Conservation (phyloP, 257 asterid genomes). For the Capsicum rhomboideum region DNA sequence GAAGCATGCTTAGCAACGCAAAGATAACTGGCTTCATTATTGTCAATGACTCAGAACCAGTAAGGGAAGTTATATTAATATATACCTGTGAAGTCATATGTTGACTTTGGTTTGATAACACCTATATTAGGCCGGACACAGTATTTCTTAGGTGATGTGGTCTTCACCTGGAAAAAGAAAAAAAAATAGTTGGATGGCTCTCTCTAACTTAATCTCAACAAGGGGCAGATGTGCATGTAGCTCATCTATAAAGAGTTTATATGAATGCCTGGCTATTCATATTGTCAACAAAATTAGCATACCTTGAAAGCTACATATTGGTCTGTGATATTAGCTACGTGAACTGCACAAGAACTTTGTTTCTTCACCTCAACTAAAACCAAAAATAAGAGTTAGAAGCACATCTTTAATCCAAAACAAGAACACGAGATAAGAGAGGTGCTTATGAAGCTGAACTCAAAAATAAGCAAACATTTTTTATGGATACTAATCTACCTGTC, state of each 20-base stretch:
- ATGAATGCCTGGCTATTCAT: not conserved
- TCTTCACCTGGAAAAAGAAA: conserved; percentile 58
- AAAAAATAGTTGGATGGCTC: not conserved
- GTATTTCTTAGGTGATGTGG: conserved; percentile 89
- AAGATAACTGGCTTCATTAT: not conserved
- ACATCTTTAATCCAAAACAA: not conserved
- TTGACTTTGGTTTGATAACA: conserved; percentile 69
- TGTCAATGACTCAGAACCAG: not conserved
- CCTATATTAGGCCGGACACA: conserved; percentile 87
- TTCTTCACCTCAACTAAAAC: conserved; percentile 78
- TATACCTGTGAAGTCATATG: conserved; percentile 66
- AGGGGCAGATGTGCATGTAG: not conserved
- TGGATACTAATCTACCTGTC: not conserved
- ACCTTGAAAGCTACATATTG: conserved; percentile 92
- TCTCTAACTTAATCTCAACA: not conserved
- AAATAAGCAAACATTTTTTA: not conserved
- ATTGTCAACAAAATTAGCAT: conserved; percentile 9
- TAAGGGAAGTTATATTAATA: not conserved
- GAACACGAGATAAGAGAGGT: not conserved
- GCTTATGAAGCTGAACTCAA: not conserved
- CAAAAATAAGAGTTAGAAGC: conserved; percentile 13
- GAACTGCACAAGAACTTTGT: conserved; percentile 59
- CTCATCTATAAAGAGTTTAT: not conserved
- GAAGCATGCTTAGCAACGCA: not conserved
- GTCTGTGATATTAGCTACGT: conserved; percentile 60